Evolutionary conservation across 805 yeast species (phyloP).

Genomic region (Sugiyamaella valdiviana): DNA sequence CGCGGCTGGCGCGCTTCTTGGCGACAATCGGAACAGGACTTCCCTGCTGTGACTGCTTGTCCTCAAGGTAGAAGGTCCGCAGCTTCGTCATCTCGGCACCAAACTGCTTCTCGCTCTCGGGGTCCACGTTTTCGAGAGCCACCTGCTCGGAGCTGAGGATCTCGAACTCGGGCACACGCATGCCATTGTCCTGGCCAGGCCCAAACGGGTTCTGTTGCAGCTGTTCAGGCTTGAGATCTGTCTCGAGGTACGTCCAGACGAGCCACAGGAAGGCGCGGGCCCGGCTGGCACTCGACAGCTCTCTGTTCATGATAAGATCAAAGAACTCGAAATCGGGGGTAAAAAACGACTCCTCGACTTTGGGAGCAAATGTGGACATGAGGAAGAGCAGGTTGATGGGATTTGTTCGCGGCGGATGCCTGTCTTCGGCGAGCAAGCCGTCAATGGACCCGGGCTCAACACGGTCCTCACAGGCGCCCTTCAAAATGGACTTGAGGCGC

Average conservation of each 20-base stretch:
- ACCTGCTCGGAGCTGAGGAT: constrained; percentile 26
- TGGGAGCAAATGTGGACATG: constrained; percentile 55
- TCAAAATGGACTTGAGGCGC: constrained; percentile 78
- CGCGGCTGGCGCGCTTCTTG: neutral
- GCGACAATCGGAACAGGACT: neutral
- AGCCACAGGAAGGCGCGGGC: constrained; percentile 78
- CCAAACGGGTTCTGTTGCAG: constrained; percentile 56
- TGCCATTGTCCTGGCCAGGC: constrained; percentile 29
- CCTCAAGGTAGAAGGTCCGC: constrained; percentile 33
- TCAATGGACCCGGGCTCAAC: constrained; percentile 43
- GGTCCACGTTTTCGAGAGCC: constrained; percentile 38
- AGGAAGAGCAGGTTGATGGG: constrained; percentile 73
- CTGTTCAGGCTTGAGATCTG: constrained; percentile 50
- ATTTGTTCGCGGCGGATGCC: constrained; percentile 44
- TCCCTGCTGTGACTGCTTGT: constrained; percentile 2
- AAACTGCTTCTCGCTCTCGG: constrained; percentile 38
- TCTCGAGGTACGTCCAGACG: constrained; percentile 71
- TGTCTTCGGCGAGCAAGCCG: constrained; percentile 36
- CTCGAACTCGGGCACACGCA: constrained; percentile 36
- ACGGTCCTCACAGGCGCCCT: constrained; percentile 74
- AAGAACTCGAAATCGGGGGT: constrained; percentile 47
- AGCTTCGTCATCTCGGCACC: constrained; percentile 39
- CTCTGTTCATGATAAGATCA: constrained; percentile 64
- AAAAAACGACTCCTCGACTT: constrained; percentile 40
- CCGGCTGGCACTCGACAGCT: constrained; percentile 57